phyloP scores from a whole-genome alignment of 2,329 filamentous ascomycete genomes.

The Stagonosporopsis tanaceti region DNA sequence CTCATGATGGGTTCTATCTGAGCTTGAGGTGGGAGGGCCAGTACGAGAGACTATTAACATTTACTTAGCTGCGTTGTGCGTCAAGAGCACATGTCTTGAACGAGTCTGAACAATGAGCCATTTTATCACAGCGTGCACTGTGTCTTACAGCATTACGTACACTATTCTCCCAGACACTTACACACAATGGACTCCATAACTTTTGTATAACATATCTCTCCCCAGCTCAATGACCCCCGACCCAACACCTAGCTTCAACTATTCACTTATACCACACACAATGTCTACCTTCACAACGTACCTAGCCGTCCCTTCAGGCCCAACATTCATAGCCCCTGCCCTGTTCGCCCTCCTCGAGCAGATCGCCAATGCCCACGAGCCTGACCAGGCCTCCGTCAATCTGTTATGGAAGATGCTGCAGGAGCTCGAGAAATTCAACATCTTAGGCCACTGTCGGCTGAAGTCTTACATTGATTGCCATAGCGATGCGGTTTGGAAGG shows the following conservation, averaged over 20 bases:
- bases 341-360: conserved; percentile 3
- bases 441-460: neutral
- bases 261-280: neutral
- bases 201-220: neutral
- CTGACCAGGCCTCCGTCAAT: neutral
- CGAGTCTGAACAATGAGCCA: neutral
- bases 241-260: neutral
- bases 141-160: neutral
- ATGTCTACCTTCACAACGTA: neutral
- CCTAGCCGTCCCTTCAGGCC: neutral
- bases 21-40: neutral
- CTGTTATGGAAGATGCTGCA: neutral
- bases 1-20: neutral
- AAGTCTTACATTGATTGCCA: neutral
- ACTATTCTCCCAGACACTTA: neutral
- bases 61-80: neutral
- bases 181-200: neutral
- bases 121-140: neutral
- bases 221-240: neutral
- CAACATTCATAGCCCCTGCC: neutral
- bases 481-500: neutral
- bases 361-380: neutral
- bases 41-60: neutral
- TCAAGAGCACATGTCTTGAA: neutral
- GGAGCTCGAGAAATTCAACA: neutral